These are phyloP conservation scores for Pichia sp. DNA, from an alignment of 1,139 yeast genomes.

Conservation along the genomic window DNA sequence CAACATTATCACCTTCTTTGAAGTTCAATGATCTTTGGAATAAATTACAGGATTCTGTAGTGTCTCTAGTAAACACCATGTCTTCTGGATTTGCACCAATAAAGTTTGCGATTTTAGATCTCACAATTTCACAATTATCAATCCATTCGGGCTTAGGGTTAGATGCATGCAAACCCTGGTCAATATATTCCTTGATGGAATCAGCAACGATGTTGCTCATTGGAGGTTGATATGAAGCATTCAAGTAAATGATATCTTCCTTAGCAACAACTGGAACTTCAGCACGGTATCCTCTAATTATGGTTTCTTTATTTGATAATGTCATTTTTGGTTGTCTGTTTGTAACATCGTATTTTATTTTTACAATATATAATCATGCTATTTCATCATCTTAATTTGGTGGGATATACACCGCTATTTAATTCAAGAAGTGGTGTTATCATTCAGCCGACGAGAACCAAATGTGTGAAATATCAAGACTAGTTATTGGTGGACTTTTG, in stretches of 20 bases:
- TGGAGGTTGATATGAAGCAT: slow-evolving; percentile 3
- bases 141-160: slow-evolving; percentile 4
- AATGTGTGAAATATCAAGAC: too few relatives aligned
- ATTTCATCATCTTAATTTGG: too few relatives aligned
- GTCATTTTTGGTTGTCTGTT: not conserved
- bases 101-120: slow-evolving; percentile 6
- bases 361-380: too few relatives aligned
- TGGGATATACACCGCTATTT: too few relatives aligned
- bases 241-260: not conserved
- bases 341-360: not conserved
- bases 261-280: slow-evolving; percentile 3
- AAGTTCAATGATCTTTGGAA: slow-evolving; percentile 8
- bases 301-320: not conserved
- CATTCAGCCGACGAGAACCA: too few relatives aligned
- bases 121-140: not conserved
- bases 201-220: slow-evolving; percentile 2
- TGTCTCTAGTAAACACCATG: slow-evolving; percentile 10
- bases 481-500: not conserved
- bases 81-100: slow-evolving; percentile 8
- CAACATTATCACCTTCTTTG: slow-evolving; percentile 9
- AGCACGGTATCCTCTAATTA: not conserved
- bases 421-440: too few relatives aligned
- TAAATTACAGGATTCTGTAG: slow-evolving; percentile 11
- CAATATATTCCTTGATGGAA: not conserved
- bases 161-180: not conserved